Evolutionary conservation across 805 yeast species (phyloP).

Genomic region (Debaryomyces maramus): DNA sequence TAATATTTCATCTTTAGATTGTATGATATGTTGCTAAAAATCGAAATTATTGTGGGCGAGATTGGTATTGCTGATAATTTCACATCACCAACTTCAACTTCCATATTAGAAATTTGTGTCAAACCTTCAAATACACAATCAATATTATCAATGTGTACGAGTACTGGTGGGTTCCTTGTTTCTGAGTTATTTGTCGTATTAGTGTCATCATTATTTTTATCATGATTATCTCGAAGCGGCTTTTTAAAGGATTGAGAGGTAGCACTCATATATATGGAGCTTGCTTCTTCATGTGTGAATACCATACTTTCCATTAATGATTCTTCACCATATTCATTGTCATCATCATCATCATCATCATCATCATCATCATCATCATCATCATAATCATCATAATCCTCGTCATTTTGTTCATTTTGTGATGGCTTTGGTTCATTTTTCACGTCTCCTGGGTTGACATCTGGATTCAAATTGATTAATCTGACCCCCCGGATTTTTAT

Average conservation of each 20-base stretch:
- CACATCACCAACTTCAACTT: constrained; percentile 39
- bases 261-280: constrained; percentile 82
- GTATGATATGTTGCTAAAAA: constrained; percentile 40
- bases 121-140: constrained; percentile 51
- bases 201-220: constrained; percentile 1
- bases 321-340: constrained; percentile 36
- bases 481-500: constrained; percentile 40
- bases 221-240: constrained; percentile 5
- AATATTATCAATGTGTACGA: constrained; percentile 36
- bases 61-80: constrained; percentile 47
- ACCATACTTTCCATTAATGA: constrained; percentile 58
- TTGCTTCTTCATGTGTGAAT: constrained; percentile 67
- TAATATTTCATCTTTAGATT: constrained; percentile 32
- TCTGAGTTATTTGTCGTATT: neutral
- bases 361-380: constrained; percentile 10
- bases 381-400: constrained; percentile 7
- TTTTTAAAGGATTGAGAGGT: constrained; percentile 48
- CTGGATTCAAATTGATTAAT: constrained; percentile 43
- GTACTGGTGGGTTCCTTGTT: constrained; percentile 14
- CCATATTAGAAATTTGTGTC: constrained; percentile 31
- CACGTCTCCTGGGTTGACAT: constrained; percentile 29
- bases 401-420: no score
- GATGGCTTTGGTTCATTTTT: constrained; percentile 2
- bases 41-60: constrained; percentile 35
- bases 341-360: constrained; percentile 23